Percentiles rank a stretch among this genome's conserved stretches.
Conservation (phyloP, 176 grass and related monocot genomes). For the Musa schizocarpa region DNA sequence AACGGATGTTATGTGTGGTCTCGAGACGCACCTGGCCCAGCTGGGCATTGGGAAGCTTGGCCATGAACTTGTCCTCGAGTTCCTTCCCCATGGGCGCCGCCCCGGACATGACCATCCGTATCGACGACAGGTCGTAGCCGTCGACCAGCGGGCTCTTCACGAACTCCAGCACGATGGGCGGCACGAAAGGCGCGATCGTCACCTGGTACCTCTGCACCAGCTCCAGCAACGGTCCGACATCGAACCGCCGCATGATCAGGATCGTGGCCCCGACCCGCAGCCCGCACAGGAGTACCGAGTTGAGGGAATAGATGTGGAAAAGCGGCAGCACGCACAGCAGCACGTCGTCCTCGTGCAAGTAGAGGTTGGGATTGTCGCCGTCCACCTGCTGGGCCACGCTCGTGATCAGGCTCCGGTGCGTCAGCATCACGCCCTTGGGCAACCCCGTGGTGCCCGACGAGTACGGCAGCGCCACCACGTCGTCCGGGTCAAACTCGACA, state of each 20-base stretch:
- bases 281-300: conserved; percentile 9
- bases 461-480: conserved; percentile 14
- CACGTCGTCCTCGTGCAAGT: conserved; percentile 3
- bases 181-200: conserved; percentile 13
- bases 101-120: conserved; percentile 16
- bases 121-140: conserved; percentile 12
- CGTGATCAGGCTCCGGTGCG: conserved; percentile 13
- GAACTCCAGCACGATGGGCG: conserved; percentile 13
- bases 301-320: conserved; percentile 15
- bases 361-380: conserved; percentile 22
- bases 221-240: conserved; percentile 1
- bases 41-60: conserved; percentile 5
- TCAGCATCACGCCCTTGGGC: conserved; percentile 19
- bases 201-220: conserved; percentile 10
- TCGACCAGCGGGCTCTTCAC: conserved; percentile 19
- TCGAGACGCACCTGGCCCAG: conserved; percentile 5
- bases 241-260: conserved; percentile 14
- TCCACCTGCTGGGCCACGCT: conserved; percentile 22
- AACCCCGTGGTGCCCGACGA: conserved; percentile 21
- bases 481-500: conserved; percentile 8
- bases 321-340: conserved; percentile 17
- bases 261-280: conserved; percentile 9
- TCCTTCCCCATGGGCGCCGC: conserved; percentile 21
- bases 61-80: conserved; percentile 10
- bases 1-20: neutral